Percentiles rank a stretch among this genome's conserved stretches.
phyloP scores from a whole-genome alignment of 2,329 filamentous ascomycete species.

The Chrysoporthe austroafricana region DNA sequence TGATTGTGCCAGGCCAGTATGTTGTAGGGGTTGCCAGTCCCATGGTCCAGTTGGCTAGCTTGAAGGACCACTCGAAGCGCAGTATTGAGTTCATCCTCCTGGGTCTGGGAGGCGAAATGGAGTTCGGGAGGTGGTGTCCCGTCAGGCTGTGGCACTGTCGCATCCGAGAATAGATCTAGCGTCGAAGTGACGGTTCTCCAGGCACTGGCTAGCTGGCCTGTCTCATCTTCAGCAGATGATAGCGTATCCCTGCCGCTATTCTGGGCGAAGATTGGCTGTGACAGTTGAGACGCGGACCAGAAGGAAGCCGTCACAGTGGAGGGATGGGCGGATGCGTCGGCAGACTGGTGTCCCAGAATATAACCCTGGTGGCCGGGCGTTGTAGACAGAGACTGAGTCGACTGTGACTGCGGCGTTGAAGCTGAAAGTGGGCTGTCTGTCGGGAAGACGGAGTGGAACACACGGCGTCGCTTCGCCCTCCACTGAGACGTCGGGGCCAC shows the following conservation, averaged over 20 bases:
- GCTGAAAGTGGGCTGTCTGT: constrained; percentile 50
- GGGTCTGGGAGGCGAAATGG: constrained; percentile 44
- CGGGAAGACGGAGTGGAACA: constrained; percentile 61
- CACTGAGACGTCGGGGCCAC: constrained; percentile 43
- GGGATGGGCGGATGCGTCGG: constrained; percentile 22
- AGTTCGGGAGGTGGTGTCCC: constrained; percentile 50
- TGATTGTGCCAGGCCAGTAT: constrained; percentile 63
- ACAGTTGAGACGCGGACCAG: constrained; percentile 11
- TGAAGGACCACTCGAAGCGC: constrained; percentile 59
- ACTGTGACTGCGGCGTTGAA: constrained; percentile 28
- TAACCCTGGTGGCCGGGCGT: constrained; percentile 47
- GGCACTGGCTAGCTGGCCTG: constrained; percentile 62
- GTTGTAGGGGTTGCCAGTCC: constrained; percentile 57
- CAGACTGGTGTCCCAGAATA: constrained; percentile 41
- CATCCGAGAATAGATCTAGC: constrained; percentile 60
- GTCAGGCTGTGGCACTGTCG: constrained; percentile 58
- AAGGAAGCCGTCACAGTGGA: constrained; percentile 20
- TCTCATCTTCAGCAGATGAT: constrained; percentile 45
- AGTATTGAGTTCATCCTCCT: constrained; percentile 51
- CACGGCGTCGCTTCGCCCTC: constrained; percentile 51
- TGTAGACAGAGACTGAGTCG: constrained; percentile 39
- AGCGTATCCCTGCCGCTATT: constrained; percentile 14
- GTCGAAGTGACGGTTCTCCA: constrained; percentile 65
- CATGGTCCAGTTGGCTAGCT: constrained; percentile 49
- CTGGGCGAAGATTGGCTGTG: constrained; percentile 8